Evolutionary conservation across 345 rosid genomes (phyloP).

Genomic region (Combretum micranthum): DNA sequence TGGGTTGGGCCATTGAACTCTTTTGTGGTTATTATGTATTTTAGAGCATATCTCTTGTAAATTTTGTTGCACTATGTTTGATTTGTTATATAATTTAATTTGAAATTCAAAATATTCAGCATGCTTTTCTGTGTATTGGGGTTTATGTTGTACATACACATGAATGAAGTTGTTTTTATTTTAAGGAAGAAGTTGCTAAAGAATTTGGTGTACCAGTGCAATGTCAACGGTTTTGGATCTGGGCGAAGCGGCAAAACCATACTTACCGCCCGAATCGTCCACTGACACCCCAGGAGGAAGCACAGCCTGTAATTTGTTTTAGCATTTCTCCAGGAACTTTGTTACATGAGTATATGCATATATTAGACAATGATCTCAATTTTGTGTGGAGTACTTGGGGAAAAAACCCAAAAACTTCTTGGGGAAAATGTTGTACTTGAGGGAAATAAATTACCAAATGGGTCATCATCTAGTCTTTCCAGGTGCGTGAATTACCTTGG

Average conservation of each 20-base stretch:
- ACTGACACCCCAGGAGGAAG: constrained; percentile 71
- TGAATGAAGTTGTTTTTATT: constrained; percentile 8
- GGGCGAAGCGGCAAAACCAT: constrained; percentile 98
- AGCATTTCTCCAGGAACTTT: too few relatives aligned
- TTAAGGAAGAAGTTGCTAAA: constrained; percentile 91
- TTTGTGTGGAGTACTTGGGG: too few relatives aligned
- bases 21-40: background rate
- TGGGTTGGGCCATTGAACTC: background rate
- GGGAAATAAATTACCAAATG: too few relatives aligned
- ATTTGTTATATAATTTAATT: too few relatives aligned
- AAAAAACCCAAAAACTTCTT: too few relatives aligned
- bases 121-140: background rate
- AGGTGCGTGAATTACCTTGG: too few relatives aligned
- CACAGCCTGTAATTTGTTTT: constrained; percentile 50
- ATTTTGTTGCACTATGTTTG: too few relatives aligned
- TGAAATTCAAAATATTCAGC: background rate
- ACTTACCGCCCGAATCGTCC: constrained; percentile 97
- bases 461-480: too few relatives aligned
- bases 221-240: constrained; percentile 85
- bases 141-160: background rate
- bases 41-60: background rate
- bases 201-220: constrained; percentile 88
- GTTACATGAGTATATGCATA: too few relatives aligned
- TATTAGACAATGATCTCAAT: too few relatives aligned
- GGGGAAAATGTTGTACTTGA: too few relatives aligned